Evolutionary conservation across 2,329 filamentous ascomycete genomes (phyloP).

Genomic region (Aspergillus udagawae): DNA sequence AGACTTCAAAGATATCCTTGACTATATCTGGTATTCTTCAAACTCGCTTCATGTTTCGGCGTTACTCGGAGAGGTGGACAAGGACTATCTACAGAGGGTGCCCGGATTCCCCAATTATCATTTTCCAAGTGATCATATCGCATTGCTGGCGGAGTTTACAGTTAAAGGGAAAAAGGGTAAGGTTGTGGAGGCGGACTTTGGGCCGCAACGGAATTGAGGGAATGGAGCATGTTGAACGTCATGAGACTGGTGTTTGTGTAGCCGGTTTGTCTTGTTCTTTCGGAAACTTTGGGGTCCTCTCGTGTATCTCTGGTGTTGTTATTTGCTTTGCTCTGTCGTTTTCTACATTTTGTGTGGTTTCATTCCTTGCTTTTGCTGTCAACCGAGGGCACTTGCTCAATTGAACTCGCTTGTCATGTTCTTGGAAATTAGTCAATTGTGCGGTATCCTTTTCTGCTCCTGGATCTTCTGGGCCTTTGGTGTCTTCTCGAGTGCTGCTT

Average conservation of each 20-base stretch:
- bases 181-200: constrained; percentile 61
- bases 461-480: constrained; percentile 19
- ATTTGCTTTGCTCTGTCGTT: constrained; percentile 15
- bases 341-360: constrained; percentile 23
- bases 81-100: constrained; percentile 77
- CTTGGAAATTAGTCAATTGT: constrained; percentile 27
- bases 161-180: constrained; percentile 86
- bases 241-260: constrained; percentile 37
- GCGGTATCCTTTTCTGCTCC: constrained; percentile 13
- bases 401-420: constrained; percentile 19
- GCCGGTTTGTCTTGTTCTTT: constrained; percentile 34
- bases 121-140: constrained; percentile 89
- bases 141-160: constrained; percentile 82
- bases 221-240: constrained; percentile 34
- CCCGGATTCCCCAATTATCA: constrained; percentile 92
- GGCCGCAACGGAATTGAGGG: constrained; percentile 43
- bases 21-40: constrained; percentile 97
- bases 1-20: constrained; percentile 84
- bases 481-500: constrained; percentile 9
- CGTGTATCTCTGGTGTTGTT: constrained; percentile 26
- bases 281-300: constrained; percentile 37
- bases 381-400: constrained; percentile 15
- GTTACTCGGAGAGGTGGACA: constrained; percentile 80
- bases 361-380: constrained; percentile 18
- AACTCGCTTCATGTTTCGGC: constrained; percentile 81